phyloP scores from a whole-genome alignment of 495 filamentous ascomycete genomes.

The Xylaria nigripes region DNA sequence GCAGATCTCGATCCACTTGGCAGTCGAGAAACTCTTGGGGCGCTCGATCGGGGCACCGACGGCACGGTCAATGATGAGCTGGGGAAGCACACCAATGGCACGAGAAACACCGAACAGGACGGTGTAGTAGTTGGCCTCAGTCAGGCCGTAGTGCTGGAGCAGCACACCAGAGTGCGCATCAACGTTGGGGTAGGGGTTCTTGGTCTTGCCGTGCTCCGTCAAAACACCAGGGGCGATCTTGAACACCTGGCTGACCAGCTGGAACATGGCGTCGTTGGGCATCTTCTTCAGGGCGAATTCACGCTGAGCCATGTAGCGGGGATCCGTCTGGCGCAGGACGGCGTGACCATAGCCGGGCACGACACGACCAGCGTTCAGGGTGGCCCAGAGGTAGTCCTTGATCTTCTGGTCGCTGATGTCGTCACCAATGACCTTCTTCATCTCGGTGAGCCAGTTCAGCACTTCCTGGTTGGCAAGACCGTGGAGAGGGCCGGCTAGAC shows the following conservation, averaged over 20 bases:
- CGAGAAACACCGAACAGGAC: conserved; percentile 98
- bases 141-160: conserved; percentile 98
- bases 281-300: conserved; percentile 85
- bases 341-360: conserved; percentile 98
- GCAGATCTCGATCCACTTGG: conserved; percentile 90
- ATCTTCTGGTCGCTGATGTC: conserved; percentile 92
- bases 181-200: conserved; percentile 56
- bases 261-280: conserved; percentile 96
- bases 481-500: conserved; percentile 95
- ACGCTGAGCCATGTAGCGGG: conserved; percentile 94
- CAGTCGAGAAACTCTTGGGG: conserved; percentile 96
- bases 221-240: conserved; percentile 97
- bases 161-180: conserved; percentile 87
- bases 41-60: conserved; percentile 77
- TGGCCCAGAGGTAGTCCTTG: conserved; percentile 96
- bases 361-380: conserved; percentile 88
- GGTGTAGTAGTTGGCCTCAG: conserved; percentile 98
- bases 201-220: conserved; percentile 99
- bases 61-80: conserved; percentile 98
- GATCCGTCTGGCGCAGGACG: conserved; percentile 98
- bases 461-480: conserved; percentile 99
- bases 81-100: conserved; percentile 94
- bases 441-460: conserved; percentile 95
- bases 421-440: conserved; percentile 92
- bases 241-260: conserved; percentile 98